Evolutionary conservation across 768 basidiomycete genomes (phyloP).

Genomic region (Lactifluus rugatus): DNA sequence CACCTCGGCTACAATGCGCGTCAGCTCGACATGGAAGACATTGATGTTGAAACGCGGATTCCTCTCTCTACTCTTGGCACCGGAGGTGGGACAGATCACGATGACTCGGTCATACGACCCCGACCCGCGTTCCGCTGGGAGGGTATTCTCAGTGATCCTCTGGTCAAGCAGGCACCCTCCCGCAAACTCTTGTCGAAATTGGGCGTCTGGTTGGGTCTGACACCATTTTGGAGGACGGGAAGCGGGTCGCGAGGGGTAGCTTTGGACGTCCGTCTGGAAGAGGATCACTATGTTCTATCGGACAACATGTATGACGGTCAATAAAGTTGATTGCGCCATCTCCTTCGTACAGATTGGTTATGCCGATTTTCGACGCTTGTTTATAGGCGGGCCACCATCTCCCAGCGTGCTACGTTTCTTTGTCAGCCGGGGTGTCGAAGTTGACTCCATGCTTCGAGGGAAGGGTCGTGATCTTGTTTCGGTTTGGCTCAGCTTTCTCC

Average conservation of each 20-base stretch:
- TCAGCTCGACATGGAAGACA: conserved; percentile 53
- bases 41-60: conserved; percentile 44
- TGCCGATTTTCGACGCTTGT: conserved; percentile 21
- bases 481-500: conserved; percentile 77
- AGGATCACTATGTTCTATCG: conserved; percentile 47
- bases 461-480: conserved; percentile 83
- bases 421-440: not conserved
- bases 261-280: conserved; percentile 46
- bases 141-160: conserved; percentile 49
- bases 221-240: conserved; percentile 50
- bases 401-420: conserved; percentile 6
- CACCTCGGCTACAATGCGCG: conserved; percentile 45
- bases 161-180: conserved; percentile 24
- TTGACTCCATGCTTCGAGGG: conserved; percentile 21
- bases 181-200: conserved; percentile 35
- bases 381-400: conserved; percentile 7
- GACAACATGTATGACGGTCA: conserved; percentile 7
- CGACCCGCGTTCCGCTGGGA: conserved; percentile 65
- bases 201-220: conserved; percentile 59
- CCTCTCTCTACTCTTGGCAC: conserved; percentile 51
- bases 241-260: conserved; percentile 45
- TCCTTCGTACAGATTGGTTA: not conserved
- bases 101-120: conserved; percentile 47
- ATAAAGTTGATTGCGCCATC: not conserved
- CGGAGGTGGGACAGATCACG: conserved; percentile 63